These are phyloP conservation scores for Thelonectria blattea DNA, from an alignment of 2,329 filamentous ascomycete genomes.

Conservation along the genomic window DNA sequence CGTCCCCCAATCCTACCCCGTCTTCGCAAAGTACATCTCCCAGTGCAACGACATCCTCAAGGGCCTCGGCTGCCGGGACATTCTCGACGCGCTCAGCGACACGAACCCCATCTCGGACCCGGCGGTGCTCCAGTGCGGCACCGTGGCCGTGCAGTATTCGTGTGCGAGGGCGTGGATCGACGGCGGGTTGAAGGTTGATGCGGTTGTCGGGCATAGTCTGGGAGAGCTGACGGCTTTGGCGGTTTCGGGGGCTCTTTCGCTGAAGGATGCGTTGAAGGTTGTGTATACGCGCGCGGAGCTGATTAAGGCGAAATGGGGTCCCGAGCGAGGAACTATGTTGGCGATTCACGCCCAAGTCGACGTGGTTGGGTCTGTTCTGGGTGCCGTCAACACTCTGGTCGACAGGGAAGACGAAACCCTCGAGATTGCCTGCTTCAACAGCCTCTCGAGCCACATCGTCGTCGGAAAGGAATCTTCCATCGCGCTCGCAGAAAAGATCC, in stretches of 20 bases:
- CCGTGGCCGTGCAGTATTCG: slow-evolving; percentile 30
- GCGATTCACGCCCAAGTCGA: slow-evolving; percentile 31
- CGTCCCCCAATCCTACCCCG: slow-evolving; percentile 19
- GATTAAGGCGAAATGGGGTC: slow-evolving; percentile 41
- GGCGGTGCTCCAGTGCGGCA: slow-evolving; percentile 40
- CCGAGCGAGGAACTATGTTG: slow-evolving; percentile 46
- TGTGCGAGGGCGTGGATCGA: slow-evolving; percentile 31
- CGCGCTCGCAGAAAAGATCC: slow-evolving; percentile 9
- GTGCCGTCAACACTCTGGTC: slow-evolving; percentile 6
- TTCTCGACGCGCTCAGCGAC: slow-evolving; percentile 42
- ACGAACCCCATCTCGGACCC: slow-evolving; percentile 36
- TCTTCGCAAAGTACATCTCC: slow-evolving; percentile 43
- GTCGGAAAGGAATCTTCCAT: slow-evolving; percentile 15
- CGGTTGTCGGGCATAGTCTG: slow-evolving; percentile 45
- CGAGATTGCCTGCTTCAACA: slow-evolving; percentile 30
- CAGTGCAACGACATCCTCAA: slow-evolving; percentile 40
- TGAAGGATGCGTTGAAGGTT: slow-evolving; percentile 41
- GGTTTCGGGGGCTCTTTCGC: slow-evolving; percentile 40
- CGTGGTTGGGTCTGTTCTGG: slow-evolving; percentile 17
- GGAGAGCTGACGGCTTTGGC: slow-evolving; percentile 47
- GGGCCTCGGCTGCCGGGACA: slow-evolving; percentile 37
- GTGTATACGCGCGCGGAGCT: slow-evolving; percentile 41
- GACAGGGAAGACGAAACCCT: slow-evolving; percentile 12
- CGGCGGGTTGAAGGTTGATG: slow-evolving; percentile 22
- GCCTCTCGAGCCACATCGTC: slow-evolving; percentile 19